phyloP scores from a whole-genome alignment of 257 asterid genomes.

The Solanum pennellii region DNA sequence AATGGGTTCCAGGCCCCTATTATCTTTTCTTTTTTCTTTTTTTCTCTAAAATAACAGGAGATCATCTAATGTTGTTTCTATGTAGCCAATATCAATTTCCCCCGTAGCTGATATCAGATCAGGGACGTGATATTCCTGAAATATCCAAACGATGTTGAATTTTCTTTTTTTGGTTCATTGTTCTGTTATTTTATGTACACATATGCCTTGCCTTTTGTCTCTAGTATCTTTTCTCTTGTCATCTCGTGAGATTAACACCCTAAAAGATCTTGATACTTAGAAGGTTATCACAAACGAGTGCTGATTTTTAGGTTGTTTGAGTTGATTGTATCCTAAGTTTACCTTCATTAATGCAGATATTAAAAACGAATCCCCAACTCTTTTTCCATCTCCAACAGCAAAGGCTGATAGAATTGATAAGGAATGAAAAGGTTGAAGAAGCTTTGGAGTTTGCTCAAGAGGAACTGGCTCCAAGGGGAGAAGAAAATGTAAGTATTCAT shows the following conservation, averaged over 20 bases:
- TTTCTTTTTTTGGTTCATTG: background rate
- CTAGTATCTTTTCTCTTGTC: background rate
- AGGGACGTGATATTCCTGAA: background rate
- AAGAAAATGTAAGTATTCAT: constrained; percentile 54
- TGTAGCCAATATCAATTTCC: background rate
- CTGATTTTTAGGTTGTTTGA: background rate
- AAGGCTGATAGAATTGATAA: constrained; percentile 68
- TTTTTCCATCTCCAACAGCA: constrained; percentile 91
- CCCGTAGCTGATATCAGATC: background rate
- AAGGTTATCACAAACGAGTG: background rate
- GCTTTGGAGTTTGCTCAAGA: constrained; percentile 92
- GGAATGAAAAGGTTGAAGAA: constrained; percentile 63
- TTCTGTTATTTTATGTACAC: background rate
- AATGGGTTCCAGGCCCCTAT: background rate
- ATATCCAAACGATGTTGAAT: background rate
- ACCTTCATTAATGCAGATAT: constrained; percentile 42
- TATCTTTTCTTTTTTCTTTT: background rate
- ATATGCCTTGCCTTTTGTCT: background rate
- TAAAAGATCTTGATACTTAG: background rate
- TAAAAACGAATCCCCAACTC: constrained; percentile 78
- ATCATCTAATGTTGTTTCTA: background rate
- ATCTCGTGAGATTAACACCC: background rate
- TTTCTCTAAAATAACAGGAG: background rate
- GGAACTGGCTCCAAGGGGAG: constrained; percentile 94
- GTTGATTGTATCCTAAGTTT: background rate